Base-by-base conservation (phyloP, 768 basidiomycete genomes). In the Pisolithus tinctorius region DNA sequence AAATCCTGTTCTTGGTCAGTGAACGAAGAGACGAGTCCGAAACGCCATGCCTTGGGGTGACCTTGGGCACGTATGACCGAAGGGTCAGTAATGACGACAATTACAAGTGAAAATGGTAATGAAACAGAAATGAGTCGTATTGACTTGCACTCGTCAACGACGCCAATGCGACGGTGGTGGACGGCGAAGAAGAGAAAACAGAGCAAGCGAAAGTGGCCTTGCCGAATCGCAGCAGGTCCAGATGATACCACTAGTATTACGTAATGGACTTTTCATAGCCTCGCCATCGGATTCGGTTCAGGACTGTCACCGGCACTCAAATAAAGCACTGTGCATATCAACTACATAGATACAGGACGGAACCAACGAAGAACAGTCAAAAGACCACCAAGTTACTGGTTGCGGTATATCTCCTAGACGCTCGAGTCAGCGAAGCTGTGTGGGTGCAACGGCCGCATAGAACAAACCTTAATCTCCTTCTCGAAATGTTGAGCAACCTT, bases 401-500 rank as follows among this genome's bases (percentile, higher is more conserved):
- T 64, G 63, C 64, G 62, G 55, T 66, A 72, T 34, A 66, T 63
- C 55, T 60, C 58, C 71, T 71, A 29, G 29, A 13, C 16, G 42
- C 23, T 9, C 14, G 1, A 5, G 31, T 45, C 43, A 45, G 27
- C 43, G 14, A 34, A 34, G 2, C 13, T 34, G 13, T 34, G 4
- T 34, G 13, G 13, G 4, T 34, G 13, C 43, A 30, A 30, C 25
- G 4, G 13, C 26, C 27, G 17, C 11, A 45, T 29, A 45, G 27
- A 46, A 69, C 75, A 26, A 54, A 82, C 84, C 74, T 81, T 73
- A 54, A 90, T 84, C 67, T 86, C 77, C 38, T 64, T 58, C 52
- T 74, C 74, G 53, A 84, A 93, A 58, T 68, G 72, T 68, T 85
- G 78, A 55, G 77, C 80, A 50, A 95, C 76, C 68, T 74, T 82